A percentile compares a stretch with the other conserved stretches of the same genome.
These are phyloP conservation scores for Kurtzmaniella quercitrusa DNA, from an alignment of 1,139 yeast species.

Conservation along the genomic window DNA sequence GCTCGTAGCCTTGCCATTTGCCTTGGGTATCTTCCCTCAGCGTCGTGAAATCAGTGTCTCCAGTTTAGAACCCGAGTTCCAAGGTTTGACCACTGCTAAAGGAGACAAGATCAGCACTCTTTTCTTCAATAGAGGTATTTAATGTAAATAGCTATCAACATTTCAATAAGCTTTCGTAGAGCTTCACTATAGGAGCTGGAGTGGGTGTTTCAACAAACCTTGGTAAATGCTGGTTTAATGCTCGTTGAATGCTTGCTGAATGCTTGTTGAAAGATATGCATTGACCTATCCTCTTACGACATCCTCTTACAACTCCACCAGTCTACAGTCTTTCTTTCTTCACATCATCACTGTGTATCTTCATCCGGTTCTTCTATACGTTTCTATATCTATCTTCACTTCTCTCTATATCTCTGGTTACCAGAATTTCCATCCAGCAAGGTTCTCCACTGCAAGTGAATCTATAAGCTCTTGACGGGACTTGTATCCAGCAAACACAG, in stretches of 20 bases:
- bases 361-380: neutral
- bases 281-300: too few species aligned
- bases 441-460: conserved; percentile 37
- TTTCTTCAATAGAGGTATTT: conserved; percentile 91
- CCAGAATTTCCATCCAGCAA: conserved; percentile 61
- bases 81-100: conserved; percentile 52
- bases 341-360: too few species aligned
- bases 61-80: conserved; percentile 62
- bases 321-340: too few species aligned
- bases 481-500: conserved; percentile 31
- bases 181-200: too few species aligned
- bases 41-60: conserved; percentile 56
- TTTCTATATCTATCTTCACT: neutral
- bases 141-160: conserved; percentile 11
- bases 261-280: too few species aligned
- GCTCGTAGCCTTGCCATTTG: conserved; percentile 86
- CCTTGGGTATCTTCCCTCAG: conserved; percentile 93
- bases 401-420: conserved; percentile 14
- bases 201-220: too few species aligned
- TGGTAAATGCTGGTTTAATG: too few species aligned
- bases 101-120: conserved; percentile 61
- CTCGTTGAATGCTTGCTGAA: too few species aligned
- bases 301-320: too few species aligned
- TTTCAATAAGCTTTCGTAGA: too few species aligned
- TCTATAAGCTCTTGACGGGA: conserved; percentile 45